Evolutionary conservation across 192 early-diverging fungal genomes (phyloP), one percentile per base, ranked within the genome.

Genomic region (Jimgerdemannia flammicorona): DNA sequence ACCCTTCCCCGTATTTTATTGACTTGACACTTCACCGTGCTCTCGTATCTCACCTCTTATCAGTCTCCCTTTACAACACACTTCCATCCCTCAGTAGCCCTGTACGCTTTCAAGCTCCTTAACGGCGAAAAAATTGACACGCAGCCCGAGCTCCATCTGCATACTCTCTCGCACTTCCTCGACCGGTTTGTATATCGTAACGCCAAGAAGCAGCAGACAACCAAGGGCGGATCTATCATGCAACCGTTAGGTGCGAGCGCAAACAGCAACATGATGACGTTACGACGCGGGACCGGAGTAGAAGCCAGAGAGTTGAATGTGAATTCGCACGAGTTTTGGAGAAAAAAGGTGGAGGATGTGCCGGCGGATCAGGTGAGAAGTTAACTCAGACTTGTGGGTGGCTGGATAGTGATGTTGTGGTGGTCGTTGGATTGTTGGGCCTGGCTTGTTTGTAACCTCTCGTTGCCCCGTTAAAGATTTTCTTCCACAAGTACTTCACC

Each of bases 131-230:
- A 87, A 40, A 95, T 97, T 63, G 75, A 84, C 59, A 80, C 80
- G 29, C 86, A 89, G 19, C 90, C 91, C 75, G 95, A 96, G 71
- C 87, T 99, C 70, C 93, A 95, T 78, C 93, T 92, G 78, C 95
- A 97, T 82, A 95, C 95, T 11, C 83, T 98, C 64, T 84, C 91
- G 67, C 95, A 96, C 75, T 99, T 99, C 87, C 88, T 99, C 67
- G 96, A 99, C 77, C 88, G 93, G 59, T 98, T 99, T 88, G 93
- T 98, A 40, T 97, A 91, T 85, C 95, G 95, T 82, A 96, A 96
- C 86, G 93, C 97, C 64, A 97, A 97, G 84, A 91, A 92, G 74
- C 75, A 80, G 40, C 74, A 81, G 19, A 78, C 84, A 2, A 88
- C 91, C 66, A 88, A 91, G 59, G 92, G 90, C 18, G 76, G n/a